Base-by-base conservation (phyloP, 352 stramenopile genomes). In the Globisporangium paroecandrum region DNA sequence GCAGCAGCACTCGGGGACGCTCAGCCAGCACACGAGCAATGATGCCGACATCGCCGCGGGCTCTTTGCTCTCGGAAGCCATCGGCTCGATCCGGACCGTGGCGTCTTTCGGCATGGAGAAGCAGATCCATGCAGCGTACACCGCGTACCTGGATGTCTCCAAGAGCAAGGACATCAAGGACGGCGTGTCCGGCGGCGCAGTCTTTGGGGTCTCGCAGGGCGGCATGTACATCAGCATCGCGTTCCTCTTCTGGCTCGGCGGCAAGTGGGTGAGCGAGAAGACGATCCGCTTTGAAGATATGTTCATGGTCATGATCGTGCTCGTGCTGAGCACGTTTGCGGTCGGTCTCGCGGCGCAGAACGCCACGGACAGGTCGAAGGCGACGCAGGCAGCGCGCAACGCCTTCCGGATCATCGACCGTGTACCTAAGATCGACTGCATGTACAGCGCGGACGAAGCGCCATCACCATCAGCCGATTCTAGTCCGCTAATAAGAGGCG, bases 191-290 rank as follows among this genome's bases (percentile, higher is more conserved):
- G 79, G 74, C 46, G 87, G 86, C 3, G 32, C 82, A 27, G 73
- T 70, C 46, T 77, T 86, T 69, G 83, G 87, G 5, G 56, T 87
- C 60, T 77, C 77, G 2, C 78, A 91, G 64, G 61, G 89, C 10
- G 61, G 89, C 13, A 88, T 86, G 61, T 76, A 88, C 22, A 67
- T 81, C 24, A 65, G 66, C 12, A 77, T 90, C 24, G 82, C 76
- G 18, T 82, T 95, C 25, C 57, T 89, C 3, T 94, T 95, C 70
- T 93, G 74, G 69, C 78, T 83, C 55, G 77, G 76, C n/a, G 79
- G 68, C 41, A 74, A 71, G 32, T 81, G 85, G 68, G 75, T 90
- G n/a, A 61, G 55, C 12, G 49, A 87, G 24, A 75, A 69, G 36
- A 66, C 69, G 27, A 65, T 81, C 49, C 58, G 56, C 27, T 90